Base-by-base conservation (phyloP, 192 early-diverging fungal species). In the Spinellus fusiger region DNA sequence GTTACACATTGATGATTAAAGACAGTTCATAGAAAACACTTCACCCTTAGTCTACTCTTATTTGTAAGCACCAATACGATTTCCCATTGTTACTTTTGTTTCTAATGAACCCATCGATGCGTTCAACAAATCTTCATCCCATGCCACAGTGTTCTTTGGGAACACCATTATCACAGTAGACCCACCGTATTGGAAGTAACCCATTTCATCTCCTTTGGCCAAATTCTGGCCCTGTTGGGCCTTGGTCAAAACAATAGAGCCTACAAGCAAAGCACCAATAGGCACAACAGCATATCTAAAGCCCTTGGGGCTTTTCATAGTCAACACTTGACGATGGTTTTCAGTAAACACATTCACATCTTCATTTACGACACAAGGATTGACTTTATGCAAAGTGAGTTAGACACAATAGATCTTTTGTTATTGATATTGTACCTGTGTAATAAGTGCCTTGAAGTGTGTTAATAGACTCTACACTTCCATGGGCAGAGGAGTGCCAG, bases 141-240 rank as follows among this genome's bases (percentile, higher is more conserved):
- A 87, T 35, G 73, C 56, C 8, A 89, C 78, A n/a, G 69, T 65
- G 3, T 75, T 76, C 32, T 73, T 71, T 62, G 86, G 77, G 64
- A 92, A 92, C 22, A 90, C 50, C 5, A 81, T 54, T 22, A 89
- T 66, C 16, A 86, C 78, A 0, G 87, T 90, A 12, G 82, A 85
- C 12, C 90, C 90, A 26, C 89, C 89, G 64, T 89, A 92, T 9
- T 80, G 77, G 63, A 91, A 92, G 64, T 86, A 86, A 29, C 88
- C 86, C 47, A 86, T 80, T 61, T 92, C 89, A 59, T 89, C 87
- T 18, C 85, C 83, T 48, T 88, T 77, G 31, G 72, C 51, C 13
- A 84, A 65, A n/a, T 56, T 63, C 10, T 61, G 61, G 12, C 84
- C 86, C 64, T 15, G 44, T 22, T 1, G 73, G 71, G 12, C 64